Base-by-base conservation (phyloP, 768 basidiomycete genomes). In the Macrolepiota dolichaula region DNA sequence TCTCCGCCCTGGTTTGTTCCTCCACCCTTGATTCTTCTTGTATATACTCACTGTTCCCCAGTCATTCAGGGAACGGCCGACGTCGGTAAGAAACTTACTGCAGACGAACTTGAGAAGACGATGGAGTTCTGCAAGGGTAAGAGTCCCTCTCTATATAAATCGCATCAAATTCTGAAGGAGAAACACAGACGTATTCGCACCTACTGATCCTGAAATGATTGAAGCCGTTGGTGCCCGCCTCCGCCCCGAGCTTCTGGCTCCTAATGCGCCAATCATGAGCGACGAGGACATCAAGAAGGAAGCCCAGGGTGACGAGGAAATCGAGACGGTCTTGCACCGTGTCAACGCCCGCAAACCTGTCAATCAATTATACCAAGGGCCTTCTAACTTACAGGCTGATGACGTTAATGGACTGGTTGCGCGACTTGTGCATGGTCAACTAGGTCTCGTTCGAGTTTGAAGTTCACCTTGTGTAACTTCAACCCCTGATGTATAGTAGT, bases 21-120 rank as follows among this genome's bases (percentile, higher is more conserved):
- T 44, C 29, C 37, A 29, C 6, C 42, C 19, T 32, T 51, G 19
- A 27, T 13, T 9, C 25, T 9, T 19, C 38, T 42, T 22, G 27
- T 12, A 22, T 4, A 13, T 35, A 27, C 35, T 61, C 55, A 64
- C 22, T 19, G 51, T n/a, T 51, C 19, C 27, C 36, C 50, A 58
- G 68, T 72, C 44, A 72, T 72, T 15, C 71, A 70, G 60, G 71
- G 71, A 12, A 67, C 66, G 13, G 69, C 65, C 13, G 70, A 71
- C 49, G 64, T 71, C 25, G 70, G 69, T 19, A 69, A 71, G 29
- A 67, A 55, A 46, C 69, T 85, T 35, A 79, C 81, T 2, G 80
- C 80, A 59, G 68, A 72, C 59, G 85, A 86, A 62, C 72, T 85
- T 0, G 76, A 84, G 60, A 75, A 72, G 55, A 80, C 85, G 1